Conservation (phyloP, 208 protist species). For the Leishmania amazonensis region DNA sequence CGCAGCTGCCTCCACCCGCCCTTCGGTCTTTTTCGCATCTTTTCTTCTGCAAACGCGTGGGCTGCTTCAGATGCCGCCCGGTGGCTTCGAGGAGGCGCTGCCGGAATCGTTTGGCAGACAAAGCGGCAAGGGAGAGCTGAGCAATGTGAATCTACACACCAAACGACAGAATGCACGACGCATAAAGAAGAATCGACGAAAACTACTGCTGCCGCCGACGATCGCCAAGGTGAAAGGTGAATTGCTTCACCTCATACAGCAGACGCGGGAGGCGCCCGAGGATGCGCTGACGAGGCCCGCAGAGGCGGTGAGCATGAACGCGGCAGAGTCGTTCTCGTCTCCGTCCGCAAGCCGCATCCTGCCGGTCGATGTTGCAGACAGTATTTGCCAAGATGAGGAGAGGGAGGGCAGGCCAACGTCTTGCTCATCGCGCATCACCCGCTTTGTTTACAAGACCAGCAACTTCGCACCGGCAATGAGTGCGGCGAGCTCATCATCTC, state of each 20-base stretch:
- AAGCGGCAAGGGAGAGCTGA: conserved; percentile 48
- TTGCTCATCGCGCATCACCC: background rate
- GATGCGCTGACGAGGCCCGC: conserved; percentile 9
- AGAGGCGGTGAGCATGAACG: conserved; percentile 1
- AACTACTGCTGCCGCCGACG: conserved; percentile 22
- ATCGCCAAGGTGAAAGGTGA: conserved; percentile 27
- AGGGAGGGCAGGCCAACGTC: background rate
- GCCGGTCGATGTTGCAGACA: conserved; percentile 15
- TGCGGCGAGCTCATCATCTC: conserved; percentile 25
- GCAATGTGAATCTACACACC: conserved; percentile 50
- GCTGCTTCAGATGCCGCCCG: conserved; percentile 47
- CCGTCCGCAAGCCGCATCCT: conserved; percentile 11
- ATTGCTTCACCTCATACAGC: conserved; percentile 18
- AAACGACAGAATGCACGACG: conserved; percentile 21
- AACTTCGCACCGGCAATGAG: background rate
- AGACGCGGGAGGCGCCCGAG: conserved; percentile 19
- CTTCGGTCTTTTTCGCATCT: background rate
- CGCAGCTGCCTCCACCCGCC: background rate
- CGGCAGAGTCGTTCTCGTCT: background rate
- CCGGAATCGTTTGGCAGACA: conserved; percentile 53
- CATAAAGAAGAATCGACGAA: conserved; percentile 7
- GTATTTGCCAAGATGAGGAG: background rate
- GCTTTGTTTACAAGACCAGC: background rate
- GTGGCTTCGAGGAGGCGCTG: conserved; percentile 58
- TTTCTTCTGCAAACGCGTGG: conserved; percentile 1